Conservation (phyloP, 2,329 filamentous ascomycete genomes). For the Lachnellula willkommii region DNA sequence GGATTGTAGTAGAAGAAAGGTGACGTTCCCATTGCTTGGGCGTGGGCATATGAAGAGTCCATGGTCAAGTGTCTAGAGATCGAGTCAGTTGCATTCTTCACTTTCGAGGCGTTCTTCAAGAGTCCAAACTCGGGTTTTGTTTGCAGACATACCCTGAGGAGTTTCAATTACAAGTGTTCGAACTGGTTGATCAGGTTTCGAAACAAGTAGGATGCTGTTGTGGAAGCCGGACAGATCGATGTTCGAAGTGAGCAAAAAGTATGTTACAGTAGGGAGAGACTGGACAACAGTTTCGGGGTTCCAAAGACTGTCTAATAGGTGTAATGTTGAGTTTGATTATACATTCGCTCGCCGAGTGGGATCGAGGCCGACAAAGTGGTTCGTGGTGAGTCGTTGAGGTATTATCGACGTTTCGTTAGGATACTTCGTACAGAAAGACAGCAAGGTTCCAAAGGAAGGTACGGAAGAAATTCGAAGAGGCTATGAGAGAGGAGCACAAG, state of each 20-base stretch:
- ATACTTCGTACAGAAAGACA: constrained; percentile 22
- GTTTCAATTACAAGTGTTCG: constrained; percentile 7
- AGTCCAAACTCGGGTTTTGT: background rate
- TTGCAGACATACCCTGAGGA: constrained; percentile 17
- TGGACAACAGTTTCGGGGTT: constrained; percentile 31
- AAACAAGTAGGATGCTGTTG: constrained; percentile 13
- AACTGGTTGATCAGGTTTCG: constrained; percentile 17
- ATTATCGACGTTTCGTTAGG: constrained; percentile 27
- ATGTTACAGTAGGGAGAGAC: constrained; percentile 31
- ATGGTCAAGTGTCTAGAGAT: constrained; percentile 19
- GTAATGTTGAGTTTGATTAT: constrained; percentile 29
- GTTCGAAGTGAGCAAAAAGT: constrained; percentile 14
- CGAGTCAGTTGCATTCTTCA: constrained; percentile 1
- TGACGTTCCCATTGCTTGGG: constrained; percentile 62
- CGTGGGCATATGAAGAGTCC: constrained; percentile 30
- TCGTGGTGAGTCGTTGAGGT: constrained; percentile 11
- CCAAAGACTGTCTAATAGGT: constrained; percentile 32
- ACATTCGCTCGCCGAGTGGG: constrained; percentile 25
- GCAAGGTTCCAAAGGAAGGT: constrained; percentile 33
- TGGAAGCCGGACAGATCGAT: constrained; percentile 12
- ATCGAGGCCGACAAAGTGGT: constrained; percentile 14
- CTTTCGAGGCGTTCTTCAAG: background rate
- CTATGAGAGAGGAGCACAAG: constrained; percentile 29
- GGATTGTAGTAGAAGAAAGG: constrained; percentile 85
- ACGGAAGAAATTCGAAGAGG: constrained; percentile 31